Base-by-base conservation (phyloP, 495 filamentous ascomycete genomes). In the Neurospora sublineolata region DNA sequence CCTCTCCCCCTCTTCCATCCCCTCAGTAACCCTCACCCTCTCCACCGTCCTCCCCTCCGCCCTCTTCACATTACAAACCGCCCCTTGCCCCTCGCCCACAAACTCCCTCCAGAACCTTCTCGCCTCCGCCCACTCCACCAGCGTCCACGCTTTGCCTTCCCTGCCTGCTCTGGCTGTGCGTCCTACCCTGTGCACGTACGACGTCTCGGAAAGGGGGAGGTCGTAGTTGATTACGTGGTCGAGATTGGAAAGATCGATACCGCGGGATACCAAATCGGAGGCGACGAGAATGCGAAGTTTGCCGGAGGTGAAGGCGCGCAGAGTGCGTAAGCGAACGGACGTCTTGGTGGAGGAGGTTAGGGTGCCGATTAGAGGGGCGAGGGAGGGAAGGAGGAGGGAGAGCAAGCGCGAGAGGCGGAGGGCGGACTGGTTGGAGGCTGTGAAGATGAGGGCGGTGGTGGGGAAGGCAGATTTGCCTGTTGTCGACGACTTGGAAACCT, bases 161-260 rank as follows among this genome's bases (percentile, higher is more conserved):
- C 88, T 88, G 4, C 92, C 92, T 0, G 94, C 94, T 78, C 94
- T 84, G 11, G 94, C 94, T 1, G 95, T 97, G 70, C 95, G 88
- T 11, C 95, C 95, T 12, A 97, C 93, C 27, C 95, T 91, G 80
- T 99, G 95, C 14, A 98, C 90, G 75, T 98, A 99, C 20, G 89
- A 90, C 4, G 89, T 91, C 33, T 93, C 81, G 72, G 88, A 91
- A 10, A 87, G 86, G 0, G 95, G 96, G 40, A 98, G 84, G 77
- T 98, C 95, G 83, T 99, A 99, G 79, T 97, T 97, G 76, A 98
- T 83, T 12, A 98, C 93, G 74, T 97, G 91, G 33, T 88, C 88
- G 33, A 98, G 84, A 33, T 88, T 86, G 1, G 86, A 86, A 2
- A 97, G 83, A 77, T 99, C 95, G n/a, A 99, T 88, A 76, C 95